These are phyloP conservation scores for maize (Zea mays) DNA, from an alignment of 176 grass and related monocot genomes.

Conservation along the genomic window Zm-B73-REFERENCE-NAM-5.0 NC_050099.1:236274001-236274500, in stretches of 20 bases:
- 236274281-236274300: constrained; percentile 27
- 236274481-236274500: too few relatives aligned
- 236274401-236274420: constrained; percentile 76
- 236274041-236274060: too few relatives aligned
- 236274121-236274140: too few relatives aligned
- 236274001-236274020: too few relatives aligned
- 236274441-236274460: background rate
- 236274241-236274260: constrained; percentile 82
- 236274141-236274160: too few relatives aligned
- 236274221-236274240: constrained; percentile 87
- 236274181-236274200: too few relatives aligned
- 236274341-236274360: constrained; percentile 68
- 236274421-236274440: background rate
- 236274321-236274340: background rate
- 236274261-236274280: constrained; percentile 49
- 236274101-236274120: too few relatives aligned
- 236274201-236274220: constrained; percentile 73
- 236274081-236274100: too few relatives aligned
- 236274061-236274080: too few relatives aligned
- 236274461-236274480: too few relatives aligned
- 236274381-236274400: constrained; percentile 69
- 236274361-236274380: constrained; percentile 76
- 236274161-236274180: too few relatives aligned
- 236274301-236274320: background rate
- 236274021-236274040: too few relatives aligned